Base-by-base conservation (phyloP, 1,284 basidiomycete genomes). In the Ceratobasidium sp. region DNA sequence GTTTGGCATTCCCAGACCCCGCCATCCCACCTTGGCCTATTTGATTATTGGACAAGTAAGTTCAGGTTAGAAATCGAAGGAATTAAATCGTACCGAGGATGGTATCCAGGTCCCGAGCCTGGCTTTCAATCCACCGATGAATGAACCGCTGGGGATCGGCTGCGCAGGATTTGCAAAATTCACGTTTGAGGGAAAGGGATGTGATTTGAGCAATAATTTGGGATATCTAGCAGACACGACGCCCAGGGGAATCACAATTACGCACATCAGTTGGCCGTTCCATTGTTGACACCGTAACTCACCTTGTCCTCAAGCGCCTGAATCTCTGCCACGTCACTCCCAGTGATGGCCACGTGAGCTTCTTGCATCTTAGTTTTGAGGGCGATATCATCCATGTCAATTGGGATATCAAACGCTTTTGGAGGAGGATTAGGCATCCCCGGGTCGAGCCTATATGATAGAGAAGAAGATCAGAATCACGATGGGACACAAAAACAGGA, bases 251-350 rank as follows among this genome's bases (percentile, higher is more conserved):
- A 11, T 38, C 36, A 38, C 4, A 9, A 38, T 38, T 38, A 11
- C 36, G 11, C 36, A 38, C 36, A 8, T 33, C 33, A 33, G 36
- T 38, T 38, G 36, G 9, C 8, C 7, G 11, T 38, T 38, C 36
- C 36, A 38, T 8, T 8, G 33, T 33, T 8, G 8, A 38, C 1
- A 4, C 7, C 4, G 36, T 11, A 38, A 53, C 80, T 23, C 72
- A 92, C 92, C 85, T 96, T 92, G 74, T 98, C 94, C 78, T 98
- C 95, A 11, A 97, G 82, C 77, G 89, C 90, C 30, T 85, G 79
- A 33, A 98, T 83, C 73, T 89, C 87, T 73, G 87, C 86, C 3
- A 84, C 82, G 53, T 86, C 88, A 73, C 92, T 89, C 63, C 89
- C 87, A 75, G 87, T 90, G 64, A 90, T 85, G 75, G 86, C 86